Evolutionary conservation across 2,329 filamentous ascomycete species (phyloP), one percentile per base, ranked within the genome.

Genomic region (Calonectria honghensis): DNA sequence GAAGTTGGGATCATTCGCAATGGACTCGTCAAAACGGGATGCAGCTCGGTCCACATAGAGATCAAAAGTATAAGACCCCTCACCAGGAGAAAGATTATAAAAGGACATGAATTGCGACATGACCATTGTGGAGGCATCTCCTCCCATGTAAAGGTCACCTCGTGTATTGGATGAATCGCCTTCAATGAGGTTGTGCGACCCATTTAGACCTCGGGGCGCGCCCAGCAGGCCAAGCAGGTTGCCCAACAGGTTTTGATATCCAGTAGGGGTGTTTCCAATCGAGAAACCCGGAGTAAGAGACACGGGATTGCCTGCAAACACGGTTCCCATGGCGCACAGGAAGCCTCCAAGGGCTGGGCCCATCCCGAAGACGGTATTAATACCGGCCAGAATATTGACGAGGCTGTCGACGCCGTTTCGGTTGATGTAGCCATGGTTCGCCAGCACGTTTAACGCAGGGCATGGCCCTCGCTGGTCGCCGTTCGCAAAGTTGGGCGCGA

Each of bases 101-200:
- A 59, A 70, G 41, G 6, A 68, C 63, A 48, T 48, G 76, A 90
- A 91, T 48, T 88, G 86, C 18, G 84, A 84, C 77, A 90, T 84
- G 75, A 90, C 86, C 78, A 91, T 83, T 6, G 85, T 86, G 64
- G 85, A 87, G 67, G 86, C 86, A 75, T 91, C 87, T 3, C 88
- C 87, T 0, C 86, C 88, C 24, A 84, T 76, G 76, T 91, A 91
- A 0, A 92, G 81, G 74, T 91, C 89, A 20, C 86, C 85, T 11
- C 78, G 85, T 0, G 89, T 90, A 50, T 86, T 84, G 48, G 88
- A 90, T 0, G 84, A 87, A 80, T 91, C 90, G 0, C 86, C 83
- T 81, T 91, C 90, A 75, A 90, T 88, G 73, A 88, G 88, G 79
- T 91, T 91, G 80, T 92, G 90, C 2, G 87, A 87, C 27, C 87